Evolutionary conservation across 306 rosid species (phyloP).

Genomic region (Castanospermum australe): DNA sequence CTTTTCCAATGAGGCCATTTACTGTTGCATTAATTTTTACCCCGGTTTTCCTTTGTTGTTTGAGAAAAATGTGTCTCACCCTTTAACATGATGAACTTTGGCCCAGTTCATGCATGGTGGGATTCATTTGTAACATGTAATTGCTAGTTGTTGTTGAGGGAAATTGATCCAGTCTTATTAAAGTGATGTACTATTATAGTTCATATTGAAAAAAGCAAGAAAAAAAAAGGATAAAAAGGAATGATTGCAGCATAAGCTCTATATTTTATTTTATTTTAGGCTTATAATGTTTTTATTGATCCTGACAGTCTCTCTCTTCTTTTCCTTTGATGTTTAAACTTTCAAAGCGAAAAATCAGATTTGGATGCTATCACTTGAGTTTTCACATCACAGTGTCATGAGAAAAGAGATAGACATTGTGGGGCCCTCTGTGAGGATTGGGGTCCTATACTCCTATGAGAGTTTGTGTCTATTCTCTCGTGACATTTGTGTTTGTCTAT

Average conservation of each 20-base stretch:
- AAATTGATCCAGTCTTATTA: neutral
- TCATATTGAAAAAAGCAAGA: neutral
- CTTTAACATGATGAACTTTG: slow-evolving; percentile 9
- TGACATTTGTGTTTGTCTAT: too few relatives aligned
- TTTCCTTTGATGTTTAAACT: neutral
- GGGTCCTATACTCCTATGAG: too few relatives aligned
- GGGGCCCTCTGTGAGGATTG: too few relatives aligned
- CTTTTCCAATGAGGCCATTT: slow-evolving; percentile 56
- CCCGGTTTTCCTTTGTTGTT: neutral
- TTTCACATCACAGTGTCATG: neutral
- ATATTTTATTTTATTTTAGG: neutral
- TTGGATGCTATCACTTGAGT: neutral
- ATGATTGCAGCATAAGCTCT: neutral
- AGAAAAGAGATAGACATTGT: too few relatives aligned
- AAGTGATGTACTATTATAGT: neutral
- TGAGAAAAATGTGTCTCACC: neutral
- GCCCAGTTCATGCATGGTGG: neutral
- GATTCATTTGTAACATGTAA: neutral
- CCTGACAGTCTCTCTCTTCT: too few relatives aligned
- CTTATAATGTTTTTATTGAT: neutral
- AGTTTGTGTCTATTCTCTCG: too few relatives aligned
- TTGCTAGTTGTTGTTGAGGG: neutral
- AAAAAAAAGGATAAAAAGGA: neutral
- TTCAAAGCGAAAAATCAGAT: neutral
- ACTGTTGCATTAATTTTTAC: slow-evolving; percentile 3